These are phyloP conservation scores for Backusella luteola DNA, from an alignment of 192 early-diverging fungal genomes.

Conservation along the genomic window DNA sequence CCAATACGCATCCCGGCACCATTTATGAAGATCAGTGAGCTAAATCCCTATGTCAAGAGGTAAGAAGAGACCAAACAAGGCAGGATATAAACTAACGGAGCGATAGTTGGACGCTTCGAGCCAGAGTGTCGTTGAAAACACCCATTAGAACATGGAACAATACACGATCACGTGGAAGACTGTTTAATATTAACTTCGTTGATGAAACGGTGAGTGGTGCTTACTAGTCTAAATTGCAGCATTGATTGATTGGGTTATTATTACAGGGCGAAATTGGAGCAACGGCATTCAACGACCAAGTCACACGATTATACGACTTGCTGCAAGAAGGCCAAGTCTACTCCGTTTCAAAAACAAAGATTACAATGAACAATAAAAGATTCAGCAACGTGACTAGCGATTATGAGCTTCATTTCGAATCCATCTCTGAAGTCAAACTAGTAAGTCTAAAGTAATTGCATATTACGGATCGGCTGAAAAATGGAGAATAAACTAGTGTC, in stretches of 20 bases:
- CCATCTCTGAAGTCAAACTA: constrained; percentile 55
- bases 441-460: constrained; percentile 25
- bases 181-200: constrained; percentile 88
- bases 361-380: constrained; percentile 84
- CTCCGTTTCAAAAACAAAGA: constrained; percentile 74
- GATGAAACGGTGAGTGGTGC: constrained; percentile 74
- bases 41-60: constrained; percentile 89
- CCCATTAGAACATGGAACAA: constrained; percentile 82
- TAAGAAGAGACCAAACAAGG: constrained; percentile 14
- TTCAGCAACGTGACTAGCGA: constrained; percentile 81
- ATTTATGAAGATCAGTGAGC: constrained; percentile 63
- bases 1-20: background rate
- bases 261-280: constrained; percentile 88
- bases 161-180: constrained; percentile 67
- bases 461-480: background rate
- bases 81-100: background rate
- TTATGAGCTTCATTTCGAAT: constrained; percentile 88
- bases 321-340: constrained; percentile 77
- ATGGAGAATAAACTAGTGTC: constrained; percentile 42
- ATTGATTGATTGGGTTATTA: background rate
- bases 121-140: constrained; percentile 81
- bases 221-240: background rate
- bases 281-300: constrained; percentile 90
- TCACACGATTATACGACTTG: constrained; percentile 69
- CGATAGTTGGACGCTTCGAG: constrained; percentile 88